phyloP scores from a whole-genome alignment of 768 basidiomycete genomes.

The Rhodocollybia butyracea region DNA sequence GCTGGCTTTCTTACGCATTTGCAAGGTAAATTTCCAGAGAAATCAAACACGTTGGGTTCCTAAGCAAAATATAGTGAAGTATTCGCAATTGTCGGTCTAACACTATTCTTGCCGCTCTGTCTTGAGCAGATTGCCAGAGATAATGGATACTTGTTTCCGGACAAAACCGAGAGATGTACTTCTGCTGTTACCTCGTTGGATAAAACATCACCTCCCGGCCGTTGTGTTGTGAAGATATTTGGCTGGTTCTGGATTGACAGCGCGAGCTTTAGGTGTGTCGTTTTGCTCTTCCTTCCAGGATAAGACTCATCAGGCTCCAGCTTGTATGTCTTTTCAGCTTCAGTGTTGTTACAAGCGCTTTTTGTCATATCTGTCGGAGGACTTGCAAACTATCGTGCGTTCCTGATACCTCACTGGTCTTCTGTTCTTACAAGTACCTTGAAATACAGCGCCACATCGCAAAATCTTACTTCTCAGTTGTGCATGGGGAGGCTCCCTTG shows the following conservation, averaged over 20 bases:
- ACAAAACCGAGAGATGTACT: constrained; percentile 57
- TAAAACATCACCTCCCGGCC: constrained; percentile 28
- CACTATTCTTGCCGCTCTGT: constrained; percentile 79
- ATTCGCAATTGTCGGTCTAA: constrained; percentile 78
- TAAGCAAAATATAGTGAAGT: constrained; percentile 52
- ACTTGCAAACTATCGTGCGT: constrained; percentile 86
- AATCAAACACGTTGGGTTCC: neutral
- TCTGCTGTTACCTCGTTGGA: constrained; percentile 8
- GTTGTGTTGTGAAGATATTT: constrained; percentile 82
- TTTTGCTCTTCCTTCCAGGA: neutral
- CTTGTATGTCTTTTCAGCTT: constrained; percentile 83
- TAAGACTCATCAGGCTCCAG: constrained; percentile 34
- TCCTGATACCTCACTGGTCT: no score
- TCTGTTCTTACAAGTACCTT: neutral
- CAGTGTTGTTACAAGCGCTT: constrained; percentile 88
- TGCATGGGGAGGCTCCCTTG: constrained; percentile 65
- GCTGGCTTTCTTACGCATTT: constrained; percentile 85
- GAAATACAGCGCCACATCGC: constrained; percentile 51
- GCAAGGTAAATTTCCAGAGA: constrained; percentile 53
- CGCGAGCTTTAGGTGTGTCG: constrained; percentile 81
- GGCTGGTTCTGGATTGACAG: constrained; percentile 87
- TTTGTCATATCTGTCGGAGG: constrained; percentile 93
- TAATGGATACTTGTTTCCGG: constrained; percentile 77
- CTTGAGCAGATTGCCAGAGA: constrained; percentile 88
- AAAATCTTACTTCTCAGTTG: constrained; percentile 77